Base-by-base conservation (phyloP, 2,329 filamentous ascomycete species). In the Hirsutella minnesotensis region DNA sequence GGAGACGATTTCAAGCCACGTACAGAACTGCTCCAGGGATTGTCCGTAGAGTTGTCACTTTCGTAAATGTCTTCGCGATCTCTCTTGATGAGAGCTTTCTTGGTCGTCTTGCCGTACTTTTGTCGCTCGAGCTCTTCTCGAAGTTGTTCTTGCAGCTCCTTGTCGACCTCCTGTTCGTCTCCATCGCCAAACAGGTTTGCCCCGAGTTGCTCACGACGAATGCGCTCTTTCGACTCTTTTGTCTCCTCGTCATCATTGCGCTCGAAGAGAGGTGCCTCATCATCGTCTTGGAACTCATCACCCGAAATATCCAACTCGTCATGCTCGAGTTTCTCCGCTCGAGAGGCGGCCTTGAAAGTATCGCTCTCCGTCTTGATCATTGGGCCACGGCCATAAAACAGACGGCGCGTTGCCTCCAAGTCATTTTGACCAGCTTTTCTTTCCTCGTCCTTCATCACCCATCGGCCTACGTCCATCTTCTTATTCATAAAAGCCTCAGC, bases 31-130 rank as follows among this genome's bases (percentile, higher is more conserved):
- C 55, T 62, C 62, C 62, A 65, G 21, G 62, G 62, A 13, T 65
- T 64, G 10, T 64, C 60, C 39, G 70, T 64, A 7, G 67, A 70
- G 16, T 70, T 59, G 38, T 86, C 85, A 50, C 79, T 83, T 53
- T 86, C 85, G 56, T 95, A 95, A 48, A 92, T 84, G 50, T 79
- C 81, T 51, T 94, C 86, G 60, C 86, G 84, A 62, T 95, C 92
- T 41, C 86, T 77, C 64, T 85, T 90, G 52, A 83, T 80, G 10
- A 96, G 71, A 10, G 83, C 80, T 63, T 94, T 94, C 45, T 84
- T 80, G 5, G 88, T 74, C 38, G 76, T 71, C 60, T 90, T 94
- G 47, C 87, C 84, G 44, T 83, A 73, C 48, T 79, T 76, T 59
- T 80, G 84, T 47, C 78, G 69, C 46, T 78, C 72, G 45, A 85